A percentile compares a stretch with the other conserved stretches of the same genome.
Evolutionary conservation across 2,329 filamentous ascomycete genomes (phyloP).

Genomic region (Trichophyton verrucosum): DNA sequence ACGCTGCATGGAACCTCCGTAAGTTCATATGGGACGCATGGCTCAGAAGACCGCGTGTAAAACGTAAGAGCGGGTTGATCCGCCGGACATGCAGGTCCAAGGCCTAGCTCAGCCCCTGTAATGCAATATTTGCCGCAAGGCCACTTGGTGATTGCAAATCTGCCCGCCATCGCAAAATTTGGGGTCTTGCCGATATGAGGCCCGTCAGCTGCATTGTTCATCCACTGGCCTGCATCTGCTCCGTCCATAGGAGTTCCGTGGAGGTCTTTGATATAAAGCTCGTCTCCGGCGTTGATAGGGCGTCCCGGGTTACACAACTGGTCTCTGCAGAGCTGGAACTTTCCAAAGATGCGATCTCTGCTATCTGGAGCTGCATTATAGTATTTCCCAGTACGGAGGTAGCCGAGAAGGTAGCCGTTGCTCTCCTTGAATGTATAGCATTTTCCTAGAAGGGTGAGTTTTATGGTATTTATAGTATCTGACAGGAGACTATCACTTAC

Average conservation of each 20-base stretch:
- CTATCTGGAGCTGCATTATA: constrained; percentile 1
- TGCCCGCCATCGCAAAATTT: not conserved
- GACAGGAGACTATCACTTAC: not conserved
- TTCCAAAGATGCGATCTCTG: constrained; percentile 1
- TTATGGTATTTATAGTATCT: not conserved
- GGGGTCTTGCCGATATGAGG: constrained; percentile 3
- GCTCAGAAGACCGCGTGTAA: not conserved
- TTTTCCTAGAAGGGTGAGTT: constrained; percentile 1
- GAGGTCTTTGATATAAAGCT: constrained; percentile 5
- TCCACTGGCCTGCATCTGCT: constrained; percentile 2
- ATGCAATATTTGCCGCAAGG: constrained; percentile 5
- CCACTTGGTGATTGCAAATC: constrained; percentile 5
- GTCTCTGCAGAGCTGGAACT: constrained; percentile 3
- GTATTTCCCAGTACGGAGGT: not conserved
- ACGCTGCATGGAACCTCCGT: constrained; percentile 3
- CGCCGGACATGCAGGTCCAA: constrained; percentile 2
- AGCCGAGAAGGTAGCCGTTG: constrained; percentile 3
- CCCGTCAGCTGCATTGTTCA: not conserved
- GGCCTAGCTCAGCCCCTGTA: not conserved
- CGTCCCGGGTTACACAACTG: not conserved
- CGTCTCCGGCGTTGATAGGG: constrained; percentile 2
- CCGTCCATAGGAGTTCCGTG: constrained; percentile 4
- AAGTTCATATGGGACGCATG: constrained; percentile 3
- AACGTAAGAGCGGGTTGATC: not conserved
- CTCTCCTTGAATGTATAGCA: not conserved